These are phyloP conservation scores for Candida dubliniensis DNA, from an alignment of 1,139 yeast species.

Conservation along the genomic window DNA sequence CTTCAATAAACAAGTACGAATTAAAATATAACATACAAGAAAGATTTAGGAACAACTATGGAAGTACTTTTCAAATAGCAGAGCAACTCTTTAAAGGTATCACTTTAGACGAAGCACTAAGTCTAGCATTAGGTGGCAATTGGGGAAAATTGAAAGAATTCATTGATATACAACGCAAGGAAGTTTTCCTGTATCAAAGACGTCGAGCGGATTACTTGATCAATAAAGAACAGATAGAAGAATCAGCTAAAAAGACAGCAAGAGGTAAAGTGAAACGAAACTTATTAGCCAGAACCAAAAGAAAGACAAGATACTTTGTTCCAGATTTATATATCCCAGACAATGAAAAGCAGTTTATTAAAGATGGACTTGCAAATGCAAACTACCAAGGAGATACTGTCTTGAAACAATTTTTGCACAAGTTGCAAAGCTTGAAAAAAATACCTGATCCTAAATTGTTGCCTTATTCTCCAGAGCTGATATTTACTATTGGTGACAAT, in stretches of 20 bases:
- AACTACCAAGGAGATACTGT: conserved; percentile 13
- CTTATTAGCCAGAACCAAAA: not conserved
- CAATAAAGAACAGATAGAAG: conserved; percentile 5
- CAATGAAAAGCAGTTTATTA: conserved; percentile 5
- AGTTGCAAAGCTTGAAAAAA: conserved; percentile 24
- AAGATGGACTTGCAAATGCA: conserved; percentile 12
- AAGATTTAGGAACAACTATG: conserved; percentile 16
- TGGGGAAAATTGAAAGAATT: conserved; percentile 5
- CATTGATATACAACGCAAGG: conserved; percentile 1
- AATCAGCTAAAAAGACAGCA: not conserved
- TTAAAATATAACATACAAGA: conserved; percentile 18
- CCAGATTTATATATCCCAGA: not conserved
- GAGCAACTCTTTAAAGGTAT: conserved; percentile 12
- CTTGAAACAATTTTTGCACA: conserved; percentile 30
- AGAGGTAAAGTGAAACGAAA: conserved; percentile 11
- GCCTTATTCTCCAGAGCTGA: conserved; percentile 27
- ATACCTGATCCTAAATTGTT: conserved; percentile 37
- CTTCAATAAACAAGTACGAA: conserved; percentile 15
- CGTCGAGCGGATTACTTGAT: conserved; percentile 7
- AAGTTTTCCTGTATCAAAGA: conserved; percentile 4
- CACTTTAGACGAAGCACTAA: conserved; percentile 9
- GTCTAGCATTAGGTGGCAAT: not conserved
- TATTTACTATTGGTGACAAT: conserved; percentile 8
- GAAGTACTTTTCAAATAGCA: conserved; percentile 3
- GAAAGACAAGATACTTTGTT: not conserved